phyloP scores from a whole-genome alignment of 345 rosid genomes.

The Excoecaria cochinchinensis region DNA sequence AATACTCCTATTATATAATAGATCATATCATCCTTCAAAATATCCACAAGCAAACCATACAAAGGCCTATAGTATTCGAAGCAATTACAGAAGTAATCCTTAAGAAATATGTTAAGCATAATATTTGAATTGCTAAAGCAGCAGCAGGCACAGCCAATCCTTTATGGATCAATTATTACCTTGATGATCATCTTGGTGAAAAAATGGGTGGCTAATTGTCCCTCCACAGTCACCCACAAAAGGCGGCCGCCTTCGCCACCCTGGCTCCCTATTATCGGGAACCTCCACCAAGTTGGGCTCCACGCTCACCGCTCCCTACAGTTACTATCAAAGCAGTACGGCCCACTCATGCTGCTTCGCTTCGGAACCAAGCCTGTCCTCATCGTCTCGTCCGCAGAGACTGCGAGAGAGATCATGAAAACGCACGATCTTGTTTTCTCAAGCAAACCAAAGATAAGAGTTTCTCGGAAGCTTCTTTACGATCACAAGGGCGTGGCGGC shows the following conservation, averaged over 20 bases:
- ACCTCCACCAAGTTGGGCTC: conserved; percentile 17
- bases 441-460: background rate
- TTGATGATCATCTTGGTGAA: too few species aligned
- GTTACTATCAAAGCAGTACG: conserved; percentile 8
- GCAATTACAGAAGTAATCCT: too few species aligned
- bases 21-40: too few species aligned
- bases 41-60: too few species aligned
- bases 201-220: background rate
- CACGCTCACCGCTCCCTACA: conserved; percentile 11
- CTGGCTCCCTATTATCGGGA: conserved; percentile 12
- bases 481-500: background rate
- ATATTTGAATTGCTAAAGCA: too few species aligned
- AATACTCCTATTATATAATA: too few species aligned
- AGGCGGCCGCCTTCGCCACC: conserved; percentile 15
- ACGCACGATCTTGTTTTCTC: conserved; percentile 14
- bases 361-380: conserved; percentile 12
- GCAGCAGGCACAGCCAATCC: too few species aligned
- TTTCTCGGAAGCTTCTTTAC: conserved; percentile 1
- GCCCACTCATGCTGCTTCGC: conserved; percentile 10
- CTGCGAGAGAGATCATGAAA: conserved; percentile 4
- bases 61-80: too few species aligned
- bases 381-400: conserved; percentile 5
- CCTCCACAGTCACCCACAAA: background rate
- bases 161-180: too few species aligned
- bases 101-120: too few species aligned